Base-by-base conservation (phyloP, 2,329 filamentous ascomycete genomes). In the Fusarium agapanthi region DNA sequence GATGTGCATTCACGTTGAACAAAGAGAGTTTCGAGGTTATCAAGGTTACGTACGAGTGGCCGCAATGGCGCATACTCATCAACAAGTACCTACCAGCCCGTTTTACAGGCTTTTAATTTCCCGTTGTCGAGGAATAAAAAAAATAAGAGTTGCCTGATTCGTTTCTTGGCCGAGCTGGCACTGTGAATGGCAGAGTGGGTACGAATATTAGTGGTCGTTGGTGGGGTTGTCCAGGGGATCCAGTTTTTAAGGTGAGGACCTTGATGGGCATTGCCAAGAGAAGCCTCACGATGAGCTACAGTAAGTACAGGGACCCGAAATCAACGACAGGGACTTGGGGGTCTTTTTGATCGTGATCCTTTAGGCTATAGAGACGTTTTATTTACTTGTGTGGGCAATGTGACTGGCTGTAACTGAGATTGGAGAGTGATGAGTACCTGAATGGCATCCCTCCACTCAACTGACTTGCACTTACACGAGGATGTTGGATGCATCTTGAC, bases 221-320 rank as follows among this genome's bases (percentile, higher is more conserved):
- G 71, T 54, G 71, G 71, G 50, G 24, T 51, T 41, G 22, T 13
- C 24, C n/a, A 43, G 24, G 43, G 43, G 54, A 6, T 57, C 61
- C 70, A 60, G 41, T 73, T 65, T 74, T 74, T 67, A 72, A 72
- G 67, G 62, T 71, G 72, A 76, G 74, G 72, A 76, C 74, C 74
- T 62, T 76, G 74, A 76, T 76, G 68, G 74, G 28, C 69, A 3
- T 61, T 55, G 71, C 71, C 71, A 76, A 69, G 69, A 60, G 54
- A 60, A 72, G 56, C 61, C 60, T 67, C 55, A 30, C 66, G 62
- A 67, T 58, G 37, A n/a, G 20, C n/a, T 13, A 51, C 34, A 35
- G 14, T 9, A 30, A 30, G 28, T 35, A 35, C 59, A 45, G 41
- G 32, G 45, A 54, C 30, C 9, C 14, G 15, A 48, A 22, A 24